Percentiles rank a stretch among this genome's conserved stretches.
These are phyloP conservation scores for Candolleomyces aberdarensis DNA, from an alignment of 768 basidiomycete species.

Conservation along the genomic window DNA sequence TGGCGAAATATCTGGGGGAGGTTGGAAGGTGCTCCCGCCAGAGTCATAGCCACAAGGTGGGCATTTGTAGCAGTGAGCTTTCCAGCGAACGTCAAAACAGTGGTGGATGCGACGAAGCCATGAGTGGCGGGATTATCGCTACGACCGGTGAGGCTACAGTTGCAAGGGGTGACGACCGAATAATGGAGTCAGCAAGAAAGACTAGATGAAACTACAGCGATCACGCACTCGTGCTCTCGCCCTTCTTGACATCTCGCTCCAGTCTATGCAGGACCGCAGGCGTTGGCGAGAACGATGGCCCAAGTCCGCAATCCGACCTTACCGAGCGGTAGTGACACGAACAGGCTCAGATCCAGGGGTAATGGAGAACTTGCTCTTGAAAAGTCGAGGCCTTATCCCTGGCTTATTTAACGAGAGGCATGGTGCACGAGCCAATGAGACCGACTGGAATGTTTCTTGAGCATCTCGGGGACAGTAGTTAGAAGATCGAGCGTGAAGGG, in stretches of 20 bases:
- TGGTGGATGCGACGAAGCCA: conserved; percentile 95
- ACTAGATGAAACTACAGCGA: no score
- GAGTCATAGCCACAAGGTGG: conserved; percentile 97
- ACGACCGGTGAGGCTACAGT: conserved; percentile 99
- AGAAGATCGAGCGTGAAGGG: no score
- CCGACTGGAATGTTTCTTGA: conserved; percentile 83
- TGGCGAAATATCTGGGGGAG: conserved; percentile 84
- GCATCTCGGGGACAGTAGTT: conserved; percentile 19
- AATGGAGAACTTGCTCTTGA: conserved; percentile 81
- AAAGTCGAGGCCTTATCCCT: conserved; percentile 80
- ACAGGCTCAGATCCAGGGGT: no score
- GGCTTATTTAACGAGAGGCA: conserved; percentile 28
- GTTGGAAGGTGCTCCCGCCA: conserved; percentile 95
- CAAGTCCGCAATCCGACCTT: conserved; percentile 77
- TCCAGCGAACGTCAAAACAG: conserved; percentile 95
- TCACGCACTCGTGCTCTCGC: no score
- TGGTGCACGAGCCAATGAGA: conserved; percentile 99
- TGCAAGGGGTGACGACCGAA: conserved; percentile 96
- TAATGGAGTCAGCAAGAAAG: neutral
- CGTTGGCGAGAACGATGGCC: conserved; percentile 69
- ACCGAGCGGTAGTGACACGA: conserved; percentile 83
- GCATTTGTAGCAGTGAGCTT: no score
- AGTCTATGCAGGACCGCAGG: conserved; percentile 96
- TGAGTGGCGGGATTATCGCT: conserved; percentile 88
- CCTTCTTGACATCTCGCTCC: no score